Percentiles rank a stretch among this genome's conserved stretches.
phyloP scores from a whole-genome alignment of 148 eudicot species.

The Limonium bicolor region DNA sequence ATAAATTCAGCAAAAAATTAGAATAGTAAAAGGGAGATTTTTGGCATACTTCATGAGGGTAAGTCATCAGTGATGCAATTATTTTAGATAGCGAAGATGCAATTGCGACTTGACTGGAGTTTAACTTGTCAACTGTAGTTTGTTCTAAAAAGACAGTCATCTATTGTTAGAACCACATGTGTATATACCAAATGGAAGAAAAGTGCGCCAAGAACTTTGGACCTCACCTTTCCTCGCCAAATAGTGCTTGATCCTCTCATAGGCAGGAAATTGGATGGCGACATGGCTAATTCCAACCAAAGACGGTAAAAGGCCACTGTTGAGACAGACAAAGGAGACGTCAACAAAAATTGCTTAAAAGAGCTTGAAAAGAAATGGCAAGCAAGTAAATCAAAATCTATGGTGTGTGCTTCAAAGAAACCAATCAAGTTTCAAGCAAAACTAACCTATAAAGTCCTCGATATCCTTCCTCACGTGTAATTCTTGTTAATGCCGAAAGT shows the following conservation, averaged over 20 bases:
- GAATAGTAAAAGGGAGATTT: not conserved
- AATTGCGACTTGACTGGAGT: slow-evolving; percentile 48
- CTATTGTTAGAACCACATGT: not conserved
- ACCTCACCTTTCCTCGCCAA: slow-evolving; percentile 63
- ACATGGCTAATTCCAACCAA: slow-evolving; percentile 85
- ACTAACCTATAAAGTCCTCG: slow-evolving; percentile 74
- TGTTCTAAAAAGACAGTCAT: slow-evolving; percentile 27
- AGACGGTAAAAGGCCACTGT: slow-evolving; percentile 93
- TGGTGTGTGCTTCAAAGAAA: slow-evolving; percentile 4
- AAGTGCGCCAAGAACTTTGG: not conserved
- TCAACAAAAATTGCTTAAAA: too few relatives aligned
- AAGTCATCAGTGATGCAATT: slow-evolving; percentile 68
- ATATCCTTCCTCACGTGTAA: slow-evolving; percentile 63
- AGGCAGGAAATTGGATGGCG: slow-evolving; percentile 90
- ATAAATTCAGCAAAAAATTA: not conserved
- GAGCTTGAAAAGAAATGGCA: too few relatives aligned
- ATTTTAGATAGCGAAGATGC: slow-evolving; percentile 70
- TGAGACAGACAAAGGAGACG: too few relatives aligned
- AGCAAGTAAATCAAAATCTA: too few relatives aligned
- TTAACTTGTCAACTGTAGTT: slow-evolving; percentile 42
- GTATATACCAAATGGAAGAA: not conserved
- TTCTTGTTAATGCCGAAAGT: slow-evolving; percentile 68
- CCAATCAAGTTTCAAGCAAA: too few relatives aligned
- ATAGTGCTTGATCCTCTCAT: slow-evolving; percentile 70
- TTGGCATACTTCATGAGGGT: slow-evolving; percentile 88